Percentiles rank a stretch among this genome's conserved stretches.
Conservation (phyloP, 2,329 filamentous ascomycete species). For the Aspergillus versicolor region DNA sequence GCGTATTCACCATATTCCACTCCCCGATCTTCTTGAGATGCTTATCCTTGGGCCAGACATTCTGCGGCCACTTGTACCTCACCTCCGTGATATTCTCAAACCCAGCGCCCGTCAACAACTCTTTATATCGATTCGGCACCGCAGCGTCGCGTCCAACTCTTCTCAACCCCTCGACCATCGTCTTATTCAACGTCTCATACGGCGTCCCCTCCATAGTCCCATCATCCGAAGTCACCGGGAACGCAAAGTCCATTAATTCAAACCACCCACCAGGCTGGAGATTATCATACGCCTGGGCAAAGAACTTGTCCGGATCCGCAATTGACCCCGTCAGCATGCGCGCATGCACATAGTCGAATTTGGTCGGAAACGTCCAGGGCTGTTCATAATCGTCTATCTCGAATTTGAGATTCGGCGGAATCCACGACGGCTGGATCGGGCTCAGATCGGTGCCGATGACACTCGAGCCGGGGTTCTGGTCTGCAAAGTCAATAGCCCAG, state of each 20-base stretch:
- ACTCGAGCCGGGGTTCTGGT: conserved; percentile 38
- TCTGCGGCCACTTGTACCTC: conserved; percentile 26
- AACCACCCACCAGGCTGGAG: conserved; percentile 32
- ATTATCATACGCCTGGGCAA: conserved; percentile 15
- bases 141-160: conserved; percentile 20
- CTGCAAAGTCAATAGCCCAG: conserved; percentile 28
- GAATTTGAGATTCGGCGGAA: conserved; percentile 31
- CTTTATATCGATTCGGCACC: conserved; percentile 12
- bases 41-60: conserved; percentile 30
- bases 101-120: conserved; percentile 20
- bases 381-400: conserved; percentile 30
- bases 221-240: conserved; percentile 27
- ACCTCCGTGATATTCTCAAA: conserved; percentile 26
- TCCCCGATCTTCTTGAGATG: conserved; percentile 26
- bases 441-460: conserved; percentile 51
- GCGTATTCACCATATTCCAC: conserved; percentile 9
- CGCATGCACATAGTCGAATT: conserved; percentile 33
- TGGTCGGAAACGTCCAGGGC: conserved; percentile 25
- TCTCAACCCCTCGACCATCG: conserved; percentile 10
- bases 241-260: conserved; percentile 24
- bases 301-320: conserved; percentile 10
- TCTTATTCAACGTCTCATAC: conserved; percentile 3
- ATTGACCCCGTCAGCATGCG: conserved; percentile 22
- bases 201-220: conserved; percentile 22
- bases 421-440: conserved; percentile 49